A percentile compares a stretch with the other conserved stretches of the same genome.
Conservation (phyloP, 2,329 filamentous ascomycete genomes). For the Akanthomyces dipterigenus region DNA sequence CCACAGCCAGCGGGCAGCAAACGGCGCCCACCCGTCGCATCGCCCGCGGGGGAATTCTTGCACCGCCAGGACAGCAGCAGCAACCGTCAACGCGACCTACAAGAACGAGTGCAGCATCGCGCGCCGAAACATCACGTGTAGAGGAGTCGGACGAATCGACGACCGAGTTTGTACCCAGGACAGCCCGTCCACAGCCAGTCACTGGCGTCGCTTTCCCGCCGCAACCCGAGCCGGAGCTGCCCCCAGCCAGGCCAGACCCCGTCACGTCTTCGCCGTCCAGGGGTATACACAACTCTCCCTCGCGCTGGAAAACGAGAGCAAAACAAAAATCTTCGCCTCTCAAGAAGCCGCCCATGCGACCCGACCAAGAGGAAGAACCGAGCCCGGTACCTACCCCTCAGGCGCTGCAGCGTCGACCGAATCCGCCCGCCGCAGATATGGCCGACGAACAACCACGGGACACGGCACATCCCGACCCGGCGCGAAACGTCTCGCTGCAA, state of each 20-base stretch:
- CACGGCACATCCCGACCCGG: slow-evolving; percentile 23
- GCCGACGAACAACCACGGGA: not conserved
- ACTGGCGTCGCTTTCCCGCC: slow-evolving; percentile 9
- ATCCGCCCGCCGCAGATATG: not conserved
- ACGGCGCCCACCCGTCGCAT: slow-evolving; percentile 7
- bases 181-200: not conserved
- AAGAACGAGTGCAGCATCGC: not conserved
- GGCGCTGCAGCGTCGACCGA: slow-evolving; percentile 5
- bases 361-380: not conserved
- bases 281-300: slow-evolving; percentile 55
- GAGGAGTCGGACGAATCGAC: not conserved
- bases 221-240: slow-evolving; percentile 56
- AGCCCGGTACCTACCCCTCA: slow-evolving; percentile 3
- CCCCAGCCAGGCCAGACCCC: slow-evolving; percentile 48
- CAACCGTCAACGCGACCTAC: not conserved
- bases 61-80: slow-evolving; percentile 2
- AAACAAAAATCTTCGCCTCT: slow-evolving; percentile 42
- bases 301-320: slow-evolving; percentile 32
- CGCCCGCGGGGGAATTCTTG: slow-evolving; percentile 7
- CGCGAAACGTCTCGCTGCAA: slow-evolving; percentile 34
- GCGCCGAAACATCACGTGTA: not conserved
- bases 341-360: slow-evolving; percentile 34
- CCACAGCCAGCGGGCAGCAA: slow-evolving; percentile 1
- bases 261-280: slow-evolving; percentile 47
- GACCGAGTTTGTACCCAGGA: not conserved